These are phyloP conservation scores for Orbilia brochopaga DNA, from an alignment of 2,329 filamentous ascomycete genomes.

Conservation along the genomic window DNA sequence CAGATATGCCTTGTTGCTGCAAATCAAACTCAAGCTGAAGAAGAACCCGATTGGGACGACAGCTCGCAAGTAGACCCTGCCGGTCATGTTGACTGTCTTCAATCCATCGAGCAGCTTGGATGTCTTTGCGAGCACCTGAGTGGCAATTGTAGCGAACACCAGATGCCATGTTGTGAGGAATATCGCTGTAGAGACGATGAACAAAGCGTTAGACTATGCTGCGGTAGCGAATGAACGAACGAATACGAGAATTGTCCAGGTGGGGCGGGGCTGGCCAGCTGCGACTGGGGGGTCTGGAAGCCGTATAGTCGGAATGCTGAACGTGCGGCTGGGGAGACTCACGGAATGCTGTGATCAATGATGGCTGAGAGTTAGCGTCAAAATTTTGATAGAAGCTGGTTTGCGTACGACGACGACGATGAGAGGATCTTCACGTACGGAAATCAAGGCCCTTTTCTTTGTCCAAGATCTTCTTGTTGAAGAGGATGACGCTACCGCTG, in stretches of 20 bases:
- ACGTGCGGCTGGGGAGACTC: conserved; percentile 54
- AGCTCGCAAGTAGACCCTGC: conserved; percentile 86
- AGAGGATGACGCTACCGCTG: conserved; percentile 92
- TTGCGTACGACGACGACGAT: too few relatives aligned
- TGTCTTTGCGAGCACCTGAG: conserved; percentile 87
- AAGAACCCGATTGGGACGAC: conserved; percentile 95
- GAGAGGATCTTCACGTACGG: conserved; percentile 64
- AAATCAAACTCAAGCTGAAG: conserved; percentile 95
- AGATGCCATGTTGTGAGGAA: conserved; percentile 96
- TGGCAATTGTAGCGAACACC: conserved; percentile 89
- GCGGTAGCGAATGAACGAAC: conserved; percentile 30
- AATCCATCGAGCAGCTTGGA: conserved; percentile 89
- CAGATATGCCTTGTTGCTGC: conserved; percentile 92
- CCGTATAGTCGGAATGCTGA: not conserved
- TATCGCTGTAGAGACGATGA: conserved; percentile 58
- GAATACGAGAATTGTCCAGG: not conserved
- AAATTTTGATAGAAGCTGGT: too few relatives aligned
- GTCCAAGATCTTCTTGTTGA: conserved; percentile 98
- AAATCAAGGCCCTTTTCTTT: conserved; percentile 70
- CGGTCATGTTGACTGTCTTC: conserved; percentile 97
- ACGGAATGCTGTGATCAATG: conserved; percentile 61
- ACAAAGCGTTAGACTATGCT: conserved; percentile 8
- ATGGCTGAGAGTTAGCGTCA: conserved; percentile 52
- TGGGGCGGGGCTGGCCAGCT: not conserved
- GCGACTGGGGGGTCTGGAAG: not conserved